Evolutionary conservation across 2,329 filamentous ascomycete genomes (phyloP).

Genomic region (Huntiella bhutanensis): DNA sequence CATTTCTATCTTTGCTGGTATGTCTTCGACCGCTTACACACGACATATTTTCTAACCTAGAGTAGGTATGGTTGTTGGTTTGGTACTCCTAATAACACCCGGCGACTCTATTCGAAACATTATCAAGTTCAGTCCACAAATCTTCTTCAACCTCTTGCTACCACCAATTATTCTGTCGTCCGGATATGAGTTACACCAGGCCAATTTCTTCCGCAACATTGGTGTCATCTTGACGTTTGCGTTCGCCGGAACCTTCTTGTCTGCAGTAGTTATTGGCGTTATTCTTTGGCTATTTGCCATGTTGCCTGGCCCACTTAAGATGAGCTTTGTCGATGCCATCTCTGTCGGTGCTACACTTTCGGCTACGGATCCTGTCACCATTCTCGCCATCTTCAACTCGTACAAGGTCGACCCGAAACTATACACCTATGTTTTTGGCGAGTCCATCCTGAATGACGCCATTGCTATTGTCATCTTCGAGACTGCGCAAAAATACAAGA

Average conservation of each 20-base stretch:
- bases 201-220: slow-evolving; percentile 97
- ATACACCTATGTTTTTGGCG: slow-evolving; percentile 96
- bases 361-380: slow-evolving; percentile 92
- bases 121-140: slow-evolving; percentile 95
- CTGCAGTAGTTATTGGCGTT: slow-evolving; percentile 78
- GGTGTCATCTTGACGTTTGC: slow-evolving; percentile 95
- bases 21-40: slow-evolving; percentile 11
- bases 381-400: slow-evolving; percentile 94
- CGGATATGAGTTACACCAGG: slow-evolving; percentile 92
- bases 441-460: slow-evolving; percentile 94
- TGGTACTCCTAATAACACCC: slow-evolving; percentile 66
- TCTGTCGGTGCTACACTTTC: slow-evolving; percentile 91
- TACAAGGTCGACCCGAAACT: slow-evolving; percentile 98
- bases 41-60: neutral
- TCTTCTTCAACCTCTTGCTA: slow-evolving; percentile 98
- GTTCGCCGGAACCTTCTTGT: slow-evolving; percentile 92
- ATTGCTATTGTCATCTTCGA: slow-evolving; percentile 98
- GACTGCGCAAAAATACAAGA: slow-evolving; percentile 82
- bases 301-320: slow-evolving; percentile 64
- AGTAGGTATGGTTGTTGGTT: slow-evolving; percentile 80
- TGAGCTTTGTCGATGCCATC: slow-evolving; percentile 89
- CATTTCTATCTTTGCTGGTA: slow-evolving; percentile 91
- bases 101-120: slow-evolving; percentile 71
- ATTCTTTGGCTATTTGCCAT: slow-evolving; percentile 80
- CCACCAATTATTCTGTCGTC: slow-evolving; percentile 95